phyloP scores from a whole-genome alignment of 2,329 filamentous ascomycete genomes.

The Penicillium sp. region DNA sequence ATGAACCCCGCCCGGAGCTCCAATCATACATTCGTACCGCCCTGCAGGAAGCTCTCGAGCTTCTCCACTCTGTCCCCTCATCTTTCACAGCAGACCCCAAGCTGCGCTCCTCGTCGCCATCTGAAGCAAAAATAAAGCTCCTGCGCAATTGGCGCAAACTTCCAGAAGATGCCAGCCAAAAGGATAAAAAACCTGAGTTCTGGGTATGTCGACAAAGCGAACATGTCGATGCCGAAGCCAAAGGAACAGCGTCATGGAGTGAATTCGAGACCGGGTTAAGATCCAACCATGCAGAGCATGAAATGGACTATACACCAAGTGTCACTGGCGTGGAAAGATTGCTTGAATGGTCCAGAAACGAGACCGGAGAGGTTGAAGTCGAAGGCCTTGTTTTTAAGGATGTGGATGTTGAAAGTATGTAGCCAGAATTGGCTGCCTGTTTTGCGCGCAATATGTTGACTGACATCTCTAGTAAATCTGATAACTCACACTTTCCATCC shows the following conservation, averaged over 20 bases:
- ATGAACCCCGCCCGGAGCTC: slow-evolving; percentile 17
- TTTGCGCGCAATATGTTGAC: background rate
- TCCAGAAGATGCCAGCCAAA: background rate
- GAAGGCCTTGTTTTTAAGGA: slow-evolving; percentile 10
- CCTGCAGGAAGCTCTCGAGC: slow-evolving; percentile 30
- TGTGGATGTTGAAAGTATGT: slow-evolving; percentile 29
- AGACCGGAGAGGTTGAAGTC: slow-evolving; percentile 13
- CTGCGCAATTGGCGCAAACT: slow-evolving; percentile 17
- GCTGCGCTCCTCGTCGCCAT: slow-evolving; percentile 28
- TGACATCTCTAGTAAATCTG: slow-evolving; percentile 29
- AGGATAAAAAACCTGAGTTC: slow-evolving; percentile 27
- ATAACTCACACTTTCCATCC: slow-evolving; percentile 41
- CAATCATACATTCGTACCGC: slow-evolving; percentile 22
- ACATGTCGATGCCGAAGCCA: slow-evolving; percentile 28
- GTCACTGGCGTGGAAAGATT: slow-evolving; percentile 31
- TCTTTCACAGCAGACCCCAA: slow-evolving; percentile 30
- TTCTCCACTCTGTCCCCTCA: slow-evolving; percentile 29
- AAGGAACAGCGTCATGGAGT: slow-evolving; percentile 38
- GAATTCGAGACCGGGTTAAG: slow-evolving; percentile 42
- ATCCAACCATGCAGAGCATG: slow-evolving; percentile 41
- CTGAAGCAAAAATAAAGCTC: slow-evolving; percentile 32
- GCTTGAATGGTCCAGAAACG: slow-evolving; percentile 28
- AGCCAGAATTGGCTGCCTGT: background rate
- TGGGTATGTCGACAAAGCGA: slow-evolving; percentile 45
- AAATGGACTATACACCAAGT: slow-evolving; percentile 44